Evolutionary conservation across 352 stramenopile genomes (phyloP), one percentile per base, ranked within the genome.

Genomic region (Globisporangium carolinianum): DNA sequence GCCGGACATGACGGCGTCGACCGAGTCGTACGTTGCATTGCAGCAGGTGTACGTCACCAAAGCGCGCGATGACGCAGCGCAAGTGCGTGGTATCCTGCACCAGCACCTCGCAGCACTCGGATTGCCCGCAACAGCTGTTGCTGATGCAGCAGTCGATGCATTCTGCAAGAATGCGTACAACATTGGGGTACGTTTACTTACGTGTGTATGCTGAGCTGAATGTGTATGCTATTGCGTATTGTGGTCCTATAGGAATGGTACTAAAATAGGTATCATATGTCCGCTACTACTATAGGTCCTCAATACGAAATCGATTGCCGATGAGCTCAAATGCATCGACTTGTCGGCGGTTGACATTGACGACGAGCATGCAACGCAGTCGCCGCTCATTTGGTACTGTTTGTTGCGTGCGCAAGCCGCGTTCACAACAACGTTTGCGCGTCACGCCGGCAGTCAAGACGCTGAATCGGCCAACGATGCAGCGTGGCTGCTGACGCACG

Each of bases 1-100:
- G 35, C 97, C 96, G 0, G 97, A 99, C 60, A 98, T 99, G 95
- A 98, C 96, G 6, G 86, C 92, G 12, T 95, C 94, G 10, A 99
- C 96, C 1, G 75, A 95, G n/a, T 72, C 65, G 9, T 99, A 98
- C 72, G 85, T 99, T 6, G 72, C 82, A 50, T 69, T 99, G 54
- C 96, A 99, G 72, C 71, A 92, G 18, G 61, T 98, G 4, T 99
- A 99, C 72, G 70, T 91, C 37, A 64, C 67, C 32, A 96, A 98
- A 69, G 95, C 94, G 1, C 76, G 94, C 54, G 53, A 77, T 18
- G 88, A 97, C 58, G 75, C 78, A 0, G 67, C 53, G 0, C 55
- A 68, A 9, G 76, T 92, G 5, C 61, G 68, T 12, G 45, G 54
- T 7, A 64, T 81, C 38, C 49, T 88, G 32, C 62, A 66, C 35